A percentile compares a stretch with the other conserved stretches of the same genome.
Evolutionary conservation across 1,139 yeast genomes (phyloP).

Genomic region (Candida sanyaensis): DNA sequence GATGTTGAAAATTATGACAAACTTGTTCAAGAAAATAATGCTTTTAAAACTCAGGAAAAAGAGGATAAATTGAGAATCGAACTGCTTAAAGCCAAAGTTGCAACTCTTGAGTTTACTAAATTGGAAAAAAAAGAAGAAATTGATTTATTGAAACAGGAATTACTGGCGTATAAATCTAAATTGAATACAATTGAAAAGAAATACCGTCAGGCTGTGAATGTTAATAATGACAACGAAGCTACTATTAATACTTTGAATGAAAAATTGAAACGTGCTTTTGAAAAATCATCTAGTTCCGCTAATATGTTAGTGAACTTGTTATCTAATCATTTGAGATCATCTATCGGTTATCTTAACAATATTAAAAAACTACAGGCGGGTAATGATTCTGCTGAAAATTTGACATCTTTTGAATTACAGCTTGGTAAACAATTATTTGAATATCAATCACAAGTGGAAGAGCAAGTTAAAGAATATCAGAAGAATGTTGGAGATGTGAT

Average conservation of each 20-base stretch:
- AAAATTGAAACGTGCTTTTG: conserved; percentile 9
- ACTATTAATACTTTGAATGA: conserved; percentile 7
- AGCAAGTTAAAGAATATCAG: conserved; percentile 6
- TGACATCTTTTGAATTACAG: conserved; percentile 7
- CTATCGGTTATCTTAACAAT: conserved; percentile 8
- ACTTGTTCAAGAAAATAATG: conserved; percentile 36
- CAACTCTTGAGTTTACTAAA: conserved; percentile 11
- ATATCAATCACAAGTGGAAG: conserved; percentile 7
- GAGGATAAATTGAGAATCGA: conserved; percentile 20
- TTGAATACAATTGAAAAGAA: conserved; percentile 1
- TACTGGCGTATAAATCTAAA: conserved; percentile 6
- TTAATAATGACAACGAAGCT: conserved; percentile 1
- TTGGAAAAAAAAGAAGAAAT: conserved; percentile 11
- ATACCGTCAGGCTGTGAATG: neutral
- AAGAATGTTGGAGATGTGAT: conserved; percentile 6
- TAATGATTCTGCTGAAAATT: neutral
- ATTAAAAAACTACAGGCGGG: conserved; percentile 2
- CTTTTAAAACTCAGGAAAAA: conserved; percentile 25
- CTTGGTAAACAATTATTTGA: conserved; percentile 4
- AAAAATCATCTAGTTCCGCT: conserved; percentile 11
- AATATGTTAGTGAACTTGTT: conserved; percentile 9
- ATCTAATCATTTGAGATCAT: conserved; percentile 11
- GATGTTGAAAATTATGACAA: conserved; percentile 58
- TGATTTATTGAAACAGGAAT: conserved; percentile 9
- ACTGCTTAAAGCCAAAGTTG: conserved; percentile 16